Evolutionary conservation across 2,329 filamentous ascomycete genomes (phyloP).

Genomic region (Cordyceps cicadae): DNA sequence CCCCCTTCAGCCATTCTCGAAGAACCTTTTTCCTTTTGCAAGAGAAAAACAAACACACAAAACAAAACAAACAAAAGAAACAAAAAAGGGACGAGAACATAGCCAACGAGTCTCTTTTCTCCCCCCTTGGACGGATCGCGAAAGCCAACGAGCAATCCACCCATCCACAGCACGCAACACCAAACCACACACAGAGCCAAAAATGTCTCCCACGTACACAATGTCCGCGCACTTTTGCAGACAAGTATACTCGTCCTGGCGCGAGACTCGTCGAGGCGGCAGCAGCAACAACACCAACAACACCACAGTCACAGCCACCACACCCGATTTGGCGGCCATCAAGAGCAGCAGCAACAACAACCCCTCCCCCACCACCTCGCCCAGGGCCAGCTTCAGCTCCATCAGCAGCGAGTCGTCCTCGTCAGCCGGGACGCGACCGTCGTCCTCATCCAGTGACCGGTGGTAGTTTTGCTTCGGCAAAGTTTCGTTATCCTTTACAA

Average conservation of each 20-base stretch:
- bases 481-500: neutral
- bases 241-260: slow-evolving; percentile 52
- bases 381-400: slow-evolving; percentile 11
- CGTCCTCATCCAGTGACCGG: slow-evolving; percentile 26
- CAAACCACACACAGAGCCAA: neutral
- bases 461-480: neutral
- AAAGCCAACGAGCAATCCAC: too few relatives aligned
- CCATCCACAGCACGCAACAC: neutral
- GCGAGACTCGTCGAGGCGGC: slow-evolving; percentile 34
- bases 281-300: slow-evolving; percentile 22
- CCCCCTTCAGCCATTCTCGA: too few relatives aligned
- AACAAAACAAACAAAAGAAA: too few relatives aligned
- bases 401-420: slow-evolving; percentile 6
- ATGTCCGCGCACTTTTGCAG: slow-evolving; percentile 55
- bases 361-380: slow-evolving; percentile 3
- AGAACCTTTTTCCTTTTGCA: too few relatives aligned
- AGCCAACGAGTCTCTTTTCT: too few relatives aligned
- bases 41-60: too few relatives aligned
- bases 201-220: slow-evolving; percentile 52
- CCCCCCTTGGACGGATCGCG: too few relatives aligned
- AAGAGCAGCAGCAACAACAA: neutral
- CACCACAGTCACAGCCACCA: neutral
- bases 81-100: too few relatives aligned
- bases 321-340: neutral
- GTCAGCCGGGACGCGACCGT: slow-evolving; percentile 20